These are phyloP conservation scores for Plasmopara halstedii DNA, from an alignment of 352 stramenopile genomes.

Conservation along the genomic window DNA sequence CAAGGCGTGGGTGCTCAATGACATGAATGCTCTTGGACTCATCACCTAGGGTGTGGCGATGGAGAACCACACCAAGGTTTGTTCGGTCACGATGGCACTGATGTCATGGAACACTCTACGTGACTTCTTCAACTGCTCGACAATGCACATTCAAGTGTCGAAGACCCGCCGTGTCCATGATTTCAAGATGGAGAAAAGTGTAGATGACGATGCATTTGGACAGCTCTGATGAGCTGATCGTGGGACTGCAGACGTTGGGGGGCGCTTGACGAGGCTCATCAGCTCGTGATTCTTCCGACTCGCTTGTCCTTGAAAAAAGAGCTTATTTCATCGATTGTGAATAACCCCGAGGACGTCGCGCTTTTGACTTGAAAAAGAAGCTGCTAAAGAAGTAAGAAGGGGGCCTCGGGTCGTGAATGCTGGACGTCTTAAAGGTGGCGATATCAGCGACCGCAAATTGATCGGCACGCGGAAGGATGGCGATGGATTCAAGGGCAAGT, in stretches of 20 bases:
- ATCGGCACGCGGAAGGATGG: not conserved
- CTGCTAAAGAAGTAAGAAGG: not conserved
- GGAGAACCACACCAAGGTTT: not conserved
- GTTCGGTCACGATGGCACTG: not conserved
- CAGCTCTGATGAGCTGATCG: not conserved
- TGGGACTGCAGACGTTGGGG: not conserved
- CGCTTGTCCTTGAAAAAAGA: not conserved
- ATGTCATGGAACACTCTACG: not conserved
- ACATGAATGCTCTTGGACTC: not conserved
- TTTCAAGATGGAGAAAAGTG: not conserved
- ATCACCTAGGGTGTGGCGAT: not conserved
- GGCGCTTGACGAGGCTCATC: not conserved
- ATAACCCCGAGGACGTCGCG: not conserved
- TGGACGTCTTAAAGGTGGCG: not conserved
- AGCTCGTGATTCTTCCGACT: not conserved
- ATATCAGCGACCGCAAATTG: not conserved
- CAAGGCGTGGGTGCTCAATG: not conserved
- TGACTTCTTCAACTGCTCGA: not conserved
- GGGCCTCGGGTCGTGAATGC: not conserved
- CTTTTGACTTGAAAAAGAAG: not conserved
- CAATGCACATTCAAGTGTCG: not conserved
- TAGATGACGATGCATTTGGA: not conserved
- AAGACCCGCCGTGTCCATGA: not conserved
- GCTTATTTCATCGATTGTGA: not conserved
- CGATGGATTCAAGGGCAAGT: not conserved